phyloP scores from a whole-genome alignment of 768 basidiomycete genomes.

The Thelephora ganbajun region DNA sequence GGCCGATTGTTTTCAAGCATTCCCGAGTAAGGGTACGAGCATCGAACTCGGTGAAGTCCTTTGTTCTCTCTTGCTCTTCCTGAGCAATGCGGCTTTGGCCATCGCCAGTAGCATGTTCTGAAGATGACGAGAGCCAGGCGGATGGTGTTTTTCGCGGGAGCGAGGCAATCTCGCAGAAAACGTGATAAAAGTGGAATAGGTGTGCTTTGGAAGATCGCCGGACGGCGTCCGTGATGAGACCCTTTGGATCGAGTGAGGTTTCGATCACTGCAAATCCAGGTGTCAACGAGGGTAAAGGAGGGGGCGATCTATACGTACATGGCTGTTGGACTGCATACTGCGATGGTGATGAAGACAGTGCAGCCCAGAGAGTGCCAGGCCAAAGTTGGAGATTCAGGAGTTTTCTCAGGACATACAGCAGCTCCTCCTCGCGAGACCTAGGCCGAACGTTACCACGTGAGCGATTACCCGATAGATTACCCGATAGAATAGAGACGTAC shows the following conservation, averaged over 20 bases:
- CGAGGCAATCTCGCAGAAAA: conserved; percentile 69
- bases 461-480: background rate
- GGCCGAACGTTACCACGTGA: background rate
- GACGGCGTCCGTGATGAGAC: conserved; percentile 54
- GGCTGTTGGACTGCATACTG: conserved; percentile 41
- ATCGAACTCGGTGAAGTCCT: conserved; percentile 37
- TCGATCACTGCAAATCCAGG: conserved; percentile 22
- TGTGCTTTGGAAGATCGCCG: conserved; percentile 70
- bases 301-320: conserved; percentile 23
- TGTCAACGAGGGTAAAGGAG: conserved; percentile 1
- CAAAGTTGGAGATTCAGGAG: conserved; percentile 60
- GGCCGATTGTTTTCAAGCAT: conserved; percentile 57
- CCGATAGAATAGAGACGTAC: conserved; percentile 21
- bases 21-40: conserved; percentile 50
- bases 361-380: conserved; percentile 67
- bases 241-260: conserved; percentile 30
- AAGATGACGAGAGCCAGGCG: conserved; percentile 36
- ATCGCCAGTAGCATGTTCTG: conserved; percentile 6
- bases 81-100: conserved; percentile 8
- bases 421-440: conserved; percentile 80
- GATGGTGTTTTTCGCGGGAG: conserved; percentile 54
- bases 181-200: conserved; percentile 76
- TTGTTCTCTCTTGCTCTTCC: conserved; percentile 10
- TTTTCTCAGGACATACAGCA: conserved; percentile 72
- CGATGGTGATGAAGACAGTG: conserved; percentile 51